phyloP scores from a whole-genome alignment of 2,329 filamentous ascomycete species.

The Dothiorella sarmentorum region DNA sequence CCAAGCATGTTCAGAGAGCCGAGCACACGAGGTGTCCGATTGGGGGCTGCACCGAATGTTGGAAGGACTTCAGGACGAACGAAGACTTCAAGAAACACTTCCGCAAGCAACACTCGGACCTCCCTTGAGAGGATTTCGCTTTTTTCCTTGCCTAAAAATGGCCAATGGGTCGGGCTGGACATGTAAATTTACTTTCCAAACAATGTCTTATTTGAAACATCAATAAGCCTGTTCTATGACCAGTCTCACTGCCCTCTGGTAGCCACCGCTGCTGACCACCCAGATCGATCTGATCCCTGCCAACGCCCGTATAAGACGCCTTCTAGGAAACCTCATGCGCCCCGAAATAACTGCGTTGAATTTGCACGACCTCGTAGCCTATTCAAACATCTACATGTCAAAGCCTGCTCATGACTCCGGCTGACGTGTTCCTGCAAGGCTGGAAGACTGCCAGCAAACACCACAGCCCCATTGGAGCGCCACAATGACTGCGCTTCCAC shows the following conservation, averaged over 20 bases:
- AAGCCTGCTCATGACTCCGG: background rate
- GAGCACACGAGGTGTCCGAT: too few species aligned
- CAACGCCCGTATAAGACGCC: background rate
- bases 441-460: background rate
- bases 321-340: background rate
- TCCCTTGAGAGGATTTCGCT: too few species aligned
- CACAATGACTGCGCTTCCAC: background rate
- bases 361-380: background rate
- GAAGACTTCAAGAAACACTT: background rate
- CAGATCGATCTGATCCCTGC: too few species aligned
- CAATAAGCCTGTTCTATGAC: too few species aligned
- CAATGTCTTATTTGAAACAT: too few species aligned
- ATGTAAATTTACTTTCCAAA: too few species aligned
- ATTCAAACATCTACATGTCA: background rate
- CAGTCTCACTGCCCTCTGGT: too few species aligned
- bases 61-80: too few species aligned
- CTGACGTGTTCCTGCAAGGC: slow-evolving; percentile 12
- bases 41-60: too few species aligned
- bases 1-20: background rate
- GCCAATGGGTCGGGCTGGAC: too few species aligned
- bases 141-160: too few species aligned
- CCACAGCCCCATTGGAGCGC: background rate
- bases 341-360: background rate
- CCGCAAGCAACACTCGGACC: background rate
- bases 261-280: too few species aligned